phyloP scores from a whole-genome alignment of 371 early-diverging fungal species.

The Smittium culicis region DNA sequence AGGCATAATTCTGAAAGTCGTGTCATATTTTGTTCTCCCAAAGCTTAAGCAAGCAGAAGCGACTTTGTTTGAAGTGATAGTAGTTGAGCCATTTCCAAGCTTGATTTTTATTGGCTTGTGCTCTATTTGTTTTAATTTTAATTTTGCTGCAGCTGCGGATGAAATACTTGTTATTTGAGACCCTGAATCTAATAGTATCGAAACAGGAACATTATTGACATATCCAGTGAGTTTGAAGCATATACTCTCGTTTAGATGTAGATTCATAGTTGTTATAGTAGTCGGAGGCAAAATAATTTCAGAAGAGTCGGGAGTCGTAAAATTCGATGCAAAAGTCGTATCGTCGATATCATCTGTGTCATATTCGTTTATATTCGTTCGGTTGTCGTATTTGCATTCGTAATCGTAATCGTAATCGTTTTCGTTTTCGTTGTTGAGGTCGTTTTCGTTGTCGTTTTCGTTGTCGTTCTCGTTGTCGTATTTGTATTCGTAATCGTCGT shows the following conservation, averaged over 20 bases:
- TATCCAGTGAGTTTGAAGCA: slow-evolving; percentile 7
- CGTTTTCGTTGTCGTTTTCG: neutral
- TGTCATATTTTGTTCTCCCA: neutral
- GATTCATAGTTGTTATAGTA: slow-evolving; percentile 4
- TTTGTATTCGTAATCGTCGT: neutral
- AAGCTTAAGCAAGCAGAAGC: slow-evolving; percentile 1
- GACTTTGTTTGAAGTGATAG: neutral
- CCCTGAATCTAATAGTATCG: slow-evolving; percentile 3
- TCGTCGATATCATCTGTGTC: neutral
- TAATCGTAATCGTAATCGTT: slow-evolving; percentile 1
- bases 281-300: neutral
- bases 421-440: neutral
- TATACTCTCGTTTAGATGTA: slow-evolving; percentile 5
- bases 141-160: neutral
- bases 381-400: neutral
- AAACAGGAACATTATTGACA: slow-evolving; percentile 6
- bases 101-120: slow-evolving; percentile 3
- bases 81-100: neutral
- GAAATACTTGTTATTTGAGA: slow-evolving; percentile 4
- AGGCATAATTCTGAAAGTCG: slow-evolving; percentile 6
- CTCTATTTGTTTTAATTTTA: neutral
- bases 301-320: neutral
- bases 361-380: slow-evolving; percentile 1
- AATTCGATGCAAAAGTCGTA: slow-evolving; percentile 1
- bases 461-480: neutral